These are phyloP conservation scores for Ceratobasidium sp. DNA, from an alignment of 1,284 basidiomycete genomes.

Conservation along the genomic window DNA sequence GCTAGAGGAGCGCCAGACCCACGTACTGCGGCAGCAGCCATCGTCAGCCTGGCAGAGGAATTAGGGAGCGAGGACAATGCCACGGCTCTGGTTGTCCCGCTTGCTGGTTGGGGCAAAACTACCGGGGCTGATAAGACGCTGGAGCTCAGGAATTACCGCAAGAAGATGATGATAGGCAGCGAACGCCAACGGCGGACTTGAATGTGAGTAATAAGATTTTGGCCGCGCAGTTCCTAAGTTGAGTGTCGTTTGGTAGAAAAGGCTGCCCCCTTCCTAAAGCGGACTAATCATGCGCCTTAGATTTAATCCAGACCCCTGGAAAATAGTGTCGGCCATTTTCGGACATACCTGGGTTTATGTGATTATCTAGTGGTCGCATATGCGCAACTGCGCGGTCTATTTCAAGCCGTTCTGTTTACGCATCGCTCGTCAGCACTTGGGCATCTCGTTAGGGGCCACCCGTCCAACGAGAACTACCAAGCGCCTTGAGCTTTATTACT, in stretches of 20 bases:
- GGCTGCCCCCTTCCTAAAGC: not conserved
- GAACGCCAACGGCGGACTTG: constrained; percentile 80
- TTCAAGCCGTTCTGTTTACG: not conserved
- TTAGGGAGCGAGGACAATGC: constrained; percentile 92
- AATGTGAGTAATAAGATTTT: constrained; percentile 47
- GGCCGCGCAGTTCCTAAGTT: not conserved
- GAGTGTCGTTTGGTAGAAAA: not conserved
- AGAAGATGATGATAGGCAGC: constrained; percentile 63
- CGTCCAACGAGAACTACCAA: too few species aligned
- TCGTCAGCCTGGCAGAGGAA: constrained; percentile 91
- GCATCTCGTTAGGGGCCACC: too few species aligned
- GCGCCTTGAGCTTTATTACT: too few species aligned
- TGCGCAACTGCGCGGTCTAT: not conserved
- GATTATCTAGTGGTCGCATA: not conserved
- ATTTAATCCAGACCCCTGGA: not conserved
- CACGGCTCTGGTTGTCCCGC: constrained; percentile 91
- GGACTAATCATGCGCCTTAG: not conserved
- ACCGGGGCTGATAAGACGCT: constrained; percentile 84
- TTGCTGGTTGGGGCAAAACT: constrained; percentile 91
- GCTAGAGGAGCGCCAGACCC: constrained; percentile 80
- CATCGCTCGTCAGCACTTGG: too few species aligned
- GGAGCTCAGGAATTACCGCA: constrained; percentile 84
- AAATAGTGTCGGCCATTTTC: not conserved
- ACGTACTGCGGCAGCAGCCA: constrained; percentile 81
- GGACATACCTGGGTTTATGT: not conserved